phyloP scores from a whole-genome alignment of 305 asterid genomes.

The Fraxinus floribunda region DNA sequence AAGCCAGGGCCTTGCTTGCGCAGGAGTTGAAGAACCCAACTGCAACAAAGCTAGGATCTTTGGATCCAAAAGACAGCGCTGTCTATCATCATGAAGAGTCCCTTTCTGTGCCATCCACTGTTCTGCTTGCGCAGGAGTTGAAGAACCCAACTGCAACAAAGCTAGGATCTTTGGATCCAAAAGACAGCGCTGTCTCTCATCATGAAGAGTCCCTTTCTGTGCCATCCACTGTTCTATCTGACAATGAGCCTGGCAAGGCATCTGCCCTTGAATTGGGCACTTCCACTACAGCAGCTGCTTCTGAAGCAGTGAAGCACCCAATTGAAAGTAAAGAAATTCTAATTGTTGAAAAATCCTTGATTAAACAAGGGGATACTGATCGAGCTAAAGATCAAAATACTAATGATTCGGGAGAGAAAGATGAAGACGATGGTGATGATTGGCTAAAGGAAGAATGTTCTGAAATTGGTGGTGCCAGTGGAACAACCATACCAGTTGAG shows the following conservation, averaged over 20 bases:
- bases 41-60: constrained; percentile 27
- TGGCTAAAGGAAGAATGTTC: constrained; percentile 87
- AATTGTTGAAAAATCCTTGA: constrained; percentile 44
- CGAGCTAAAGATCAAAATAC: constrained; percentile 32
- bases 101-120: constrained; percentile 48
- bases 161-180: constrained; percentile 31
- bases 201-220: constrained; percentile 53
- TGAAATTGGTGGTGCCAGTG: constrained; percentile 42
- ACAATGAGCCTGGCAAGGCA: constrained; percentile 27
- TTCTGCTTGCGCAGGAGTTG: constrained; percentile 47
- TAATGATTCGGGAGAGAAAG: constrained; percentile 37
- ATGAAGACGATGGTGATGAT: constrained; percentile 83
- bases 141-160: constrained; percentile 39
- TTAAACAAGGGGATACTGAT: constrained; percentile 38
- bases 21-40: constrained; percentile 48
- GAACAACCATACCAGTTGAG: constrained; percentile 50
- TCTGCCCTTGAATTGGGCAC: constrained; percentile 32
- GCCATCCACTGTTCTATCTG: constrained; percentile 36
- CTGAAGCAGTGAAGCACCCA: constrained; percentile 40
- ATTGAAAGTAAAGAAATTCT: constrained; percentile 39
- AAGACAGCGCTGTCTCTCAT: constrained; percentile 31
- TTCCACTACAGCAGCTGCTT: constrained; percentile 27
- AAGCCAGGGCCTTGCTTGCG: constrained; percentile 68
- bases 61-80: constrained; percentile 35
- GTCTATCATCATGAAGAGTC: constrained; percentile 43